A percentile compares a stretch with the other conserved stretches of the same genome.
These are phyloP conservation scores for Spizellomyces sp. DNA, from an alignment of 192 early-diverging fungal genomes.

Conservation along the genomic window DNA sequence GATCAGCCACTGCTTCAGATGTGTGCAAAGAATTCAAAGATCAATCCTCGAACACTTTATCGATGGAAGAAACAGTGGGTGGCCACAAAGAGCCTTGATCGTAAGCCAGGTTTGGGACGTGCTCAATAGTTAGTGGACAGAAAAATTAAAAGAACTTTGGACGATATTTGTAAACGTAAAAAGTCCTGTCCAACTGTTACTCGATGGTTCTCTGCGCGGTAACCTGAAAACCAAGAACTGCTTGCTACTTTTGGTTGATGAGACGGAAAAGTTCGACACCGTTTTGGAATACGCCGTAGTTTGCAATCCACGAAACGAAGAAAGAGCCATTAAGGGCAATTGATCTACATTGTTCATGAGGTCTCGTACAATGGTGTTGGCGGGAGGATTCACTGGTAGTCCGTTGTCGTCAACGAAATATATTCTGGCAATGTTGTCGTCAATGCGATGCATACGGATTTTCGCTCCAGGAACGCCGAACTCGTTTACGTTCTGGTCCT, in stretches of 20 bases:
- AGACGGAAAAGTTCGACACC: constrained; percentile 19
- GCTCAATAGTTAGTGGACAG: too few relatives aligned
- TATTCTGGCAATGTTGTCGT: too few relatives aligned
- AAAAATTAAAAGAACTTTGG: too few relatives aligned
- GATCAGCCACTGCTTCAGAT: too few relatives aligned
- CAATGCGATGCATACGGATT: constrained; percentile 5
- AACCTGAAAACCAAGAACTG: constrained; percentile 2
- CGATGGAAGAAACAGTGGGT: too few relatives aligned
- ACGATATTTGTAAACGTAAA: too few relatives aligned
- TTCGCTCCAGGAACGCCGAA: constrained; percentile 7
- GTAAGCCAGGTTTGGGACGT: too few relatives aligned
- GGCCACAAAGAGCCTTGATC: too few relatives aligned
- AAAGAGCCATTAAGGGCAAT: constrained; percentile 2
- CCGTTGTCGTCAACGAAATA: constrained; percentile 12
- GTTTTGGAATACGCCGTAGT: constrained; percentile 14
- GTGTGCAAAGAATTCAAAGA: too few relatives aligned
- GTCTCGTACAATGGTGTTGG: constrained; percentile 12
- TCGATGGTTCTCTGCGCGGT: constrained; percentile 4
- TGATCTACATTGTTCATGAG: constrained; percentile 1
- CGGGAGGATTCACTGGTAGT: constrained; percentile 5
- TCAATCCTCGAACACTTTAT: too few relatives aligned
- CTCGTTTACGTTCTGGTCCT: constrained; percentile 13
- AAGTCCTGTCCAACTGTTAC: background rate
- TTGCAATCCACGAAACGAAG: background rate
- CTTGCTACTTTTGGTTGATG: constrained; percentile 5